Evolutionary conservation across 2,329 filamentous ascomycete genomes (phyloP), one percentile per base, ranked within the genome.

Genomic region (Rutstroemia sp.): DNA sequence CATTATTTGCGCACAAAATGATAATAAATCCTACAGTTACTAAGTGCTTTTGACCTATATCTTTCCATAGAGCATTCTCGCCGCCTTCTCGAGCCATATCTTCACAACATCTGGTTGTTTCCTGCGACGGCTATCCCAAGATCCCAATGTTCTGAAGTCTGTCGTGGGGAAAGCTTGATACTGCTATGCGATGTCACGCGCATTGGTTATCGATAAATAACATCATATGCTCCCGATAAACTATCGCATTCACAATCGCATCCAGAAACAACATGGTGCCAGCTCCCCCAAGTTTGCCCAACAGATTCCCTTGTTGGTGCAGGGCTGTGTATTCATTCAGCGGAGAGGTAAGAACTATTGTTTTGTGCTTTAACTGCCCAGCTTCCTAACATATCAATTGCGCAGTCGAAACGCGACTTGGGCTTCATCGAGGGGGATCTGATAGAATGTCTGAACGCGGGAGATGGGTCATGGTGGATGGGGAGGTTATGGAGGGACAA

Each of bases 391-490:
- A 8, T 10, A 42, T 30, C 18, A 12, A 39, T 39, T 39, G 48
- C 56, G 10, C 50, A 87, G 85, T 92, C 88, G 23, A 95, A 95
- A 77, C 85, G 88, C 71, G 94, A 99, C 70, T 80, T 99, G 57
- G 94, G 94, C 16, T 99, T 99, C 73, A 88, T 99, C 65, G 94
- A 99, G 73, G 94, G 94, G 62, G 94, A 99, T 73, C 74, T 99
- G 63, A 99, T 99, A 71, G 94, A 99, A 81, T 96, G 92, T 69
- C 79, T 99, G 53, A 99, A 99, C 71, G 94, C 94, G 19, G 94
- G 94, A 61, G 94, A 99, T 74, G 94, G 94, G 52, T 92, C 90
- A 48, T 99, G 94, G 94, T 99, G 94, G 94, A 96, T 92, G 74
- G 94, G 94, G 49, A 84, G 92, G 61, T 75, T 99, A 69, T 89